A percentile compares a stretch with the other conserved stretches of the same genome.
Conservation (phyloP, 164 flowering plant genomes). For the Umbellularia californica region DNA sequence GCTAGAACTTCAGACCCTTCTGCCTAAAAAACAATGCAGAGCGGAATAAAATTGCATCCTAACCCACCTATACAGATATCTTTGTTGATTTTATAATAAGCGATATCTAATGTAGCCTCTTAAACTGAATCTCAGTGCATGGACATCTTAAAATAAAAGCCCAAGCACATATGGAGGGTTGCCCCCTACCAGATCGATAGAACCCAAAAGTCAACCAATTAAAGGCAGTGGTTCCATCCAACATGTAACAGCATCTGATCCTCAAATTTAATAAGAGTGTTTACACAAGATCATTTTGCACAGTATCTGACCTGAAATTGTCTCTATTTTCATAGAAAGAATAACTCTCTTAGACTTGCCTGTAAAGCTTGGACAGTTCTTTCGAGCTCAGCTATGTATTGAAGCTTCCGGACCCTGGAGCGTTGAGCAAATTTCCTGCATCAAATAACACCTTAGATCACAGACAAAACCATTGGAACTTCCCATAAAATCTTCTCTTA, state of each 20-base stretch:
- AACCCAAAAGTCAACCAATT: neutral
- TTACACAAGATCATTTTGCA: neutral
- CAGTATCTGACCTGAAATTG: neutral
- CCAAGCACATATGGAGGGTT: neutral
- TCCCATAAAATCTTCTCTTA: neutral
- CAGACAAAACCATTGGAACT: neutral
- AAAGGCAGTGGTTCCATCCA: neutral
- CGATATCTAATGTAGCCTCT: neutral
- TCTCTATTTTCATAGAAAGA: neutral
- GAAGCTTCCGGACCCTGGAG: constrained; percentile 93
- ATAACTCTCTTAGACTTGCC: constrained; percentile 35
- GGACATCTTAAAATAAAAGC: neutral
- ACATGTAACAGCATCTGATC: neutral
- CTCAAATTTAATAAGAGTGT: neutral
- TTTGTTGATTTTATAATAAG: neutral
- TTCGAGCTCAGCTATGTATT: constrained; percentile 93
- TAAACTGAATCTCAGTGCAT: neutral
- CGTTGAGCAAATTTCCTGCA: constrained; percentile 96
- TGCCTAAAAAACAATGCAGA: constrained; percentile 40
- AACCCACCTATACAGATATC: neutral
- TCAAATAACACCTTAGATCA: neutral
- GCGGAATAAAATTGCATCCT: neutral
- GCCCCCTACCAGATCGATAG: neutral
- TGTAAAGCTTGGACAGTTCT: constrained; percentile 80
- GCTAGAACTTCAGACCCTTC: constrained; percentile 87